Evolutionary conservation across 2,329 filamentous ascomycete species (phyloP).

Genomic region (Pestalotiopsis sp.): DNA sequence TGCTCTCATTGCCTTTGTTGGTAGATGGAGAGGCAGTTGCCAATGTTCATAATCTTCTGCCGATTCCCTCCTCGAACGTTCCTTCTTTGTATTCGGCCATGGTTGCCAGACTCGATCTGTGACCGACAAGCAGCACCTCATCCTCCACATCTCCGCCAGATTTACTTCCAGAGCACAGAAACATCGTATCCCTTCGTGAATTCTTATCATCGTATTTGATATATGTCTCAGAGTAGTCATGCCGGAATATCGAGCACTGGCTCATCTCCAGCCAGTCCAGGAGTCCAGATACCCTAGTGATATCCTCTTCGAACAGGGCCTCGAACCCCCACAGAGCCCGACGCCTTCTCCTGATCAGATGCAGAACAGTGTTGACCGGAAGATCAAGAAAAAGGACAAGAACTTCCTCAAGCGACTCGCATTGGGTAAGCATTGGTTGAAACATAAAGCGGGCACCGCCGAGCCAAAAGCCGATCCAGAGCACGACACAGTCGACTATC

Average conservation of each 20-base stretch:
- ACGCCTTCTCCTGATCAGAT: background rate
- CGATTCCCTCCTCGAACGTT: too few species aligned
- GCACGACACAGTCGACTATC: conserved; percentile 9
- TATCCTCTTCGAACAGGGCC: background rate
- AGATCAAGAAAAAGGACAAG: background rate
- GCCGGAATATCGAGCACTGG: background rate
- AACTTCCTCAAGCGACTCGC: background rate
- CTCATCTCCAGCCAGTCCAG: background rate
- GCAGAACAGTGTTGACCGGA: background rate
- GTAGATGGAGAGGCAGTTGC: too few species aligned
- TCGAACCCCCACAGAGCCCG: background rate
- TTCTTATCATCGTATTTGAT: background rate
- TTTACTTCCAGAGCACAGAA: background rate
- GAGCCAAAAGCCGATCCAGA: background rate
- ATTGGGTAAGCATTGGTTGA: background rate
- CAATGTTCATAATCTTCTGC: too few species aligned
- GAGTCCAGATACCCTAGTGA: background rate
- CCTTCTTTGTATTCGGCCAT: background rate
- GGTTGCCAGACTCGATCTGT: background rate
- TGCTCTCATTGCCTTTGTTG: too few species aligned
- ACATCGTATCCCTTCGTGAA: background rate
- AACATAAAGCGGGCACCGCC: background rate
- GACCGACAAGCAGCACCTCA: background rate
- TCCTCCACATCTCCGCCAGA: background rate
- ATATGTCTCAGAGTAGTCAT: background rate